Evolutionary conservation across 305 asterid species (phyloP), one percentile per base, ranked within the genome.

Genomic region (Fraxinus ornus): DNA sequence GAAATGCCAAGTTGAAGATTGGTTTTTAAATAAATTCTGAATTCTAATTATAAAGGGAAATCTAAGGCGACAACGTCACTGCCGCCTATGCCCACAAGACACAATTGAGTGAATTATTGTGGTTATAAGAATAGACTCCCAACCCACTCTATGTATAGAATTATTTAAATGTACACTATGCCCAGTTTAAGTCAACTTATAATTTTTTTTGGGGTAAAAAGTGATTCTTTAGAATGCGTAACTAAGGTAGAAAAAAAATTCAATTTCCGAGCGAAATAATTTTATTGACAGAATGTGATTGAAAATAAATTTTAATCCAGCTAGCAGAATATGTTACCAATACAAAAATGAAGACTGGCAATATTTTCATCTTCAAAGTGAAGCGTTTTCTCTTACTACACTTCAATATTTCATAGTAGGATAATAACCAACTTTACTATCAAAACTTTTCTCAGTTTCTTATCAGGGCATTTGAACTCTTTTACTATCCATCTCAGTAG

Each of bases 401-500:
- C 2, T 60, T 60, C 70, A 7, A 5, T 5, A 7, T 21, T 21
- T 21, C 70, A 60, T 2, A 17, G 62, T 52, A 52, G 22, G 62
- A 17, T 52, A 17, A 17, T 15, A 22, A 13, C 10, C 26, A 41
- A 37, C 70, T 3, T 17, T 47, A 35, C 9, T 5, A 13, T 47
- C 78, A 21, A 86, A 81, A 60, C 71, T 39, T 15, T 22, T 36
- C 49, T 22, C 30, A n/a, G 13, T 24, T 60, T 82, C 81, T 32
- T 68, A 22, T 19, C 37, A 79, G 41, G 19, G 12, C 24, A 19
- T 36, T 49, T 80, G 75, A 79, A 64, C 71, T 66, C 78, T 75
- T 37, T 10, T 57, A 68, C 81, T 76, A 44, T 77, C 78, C 80
- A 32, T 81, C 55, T 8, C 78, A 47, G 9, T 75, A 76, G 24